These are phyloP conservation scores for Trichosporon ovoides DNA, from an alignment of 1,284 basidiomycete genomes.

Conservation along the genomic window DNA sequence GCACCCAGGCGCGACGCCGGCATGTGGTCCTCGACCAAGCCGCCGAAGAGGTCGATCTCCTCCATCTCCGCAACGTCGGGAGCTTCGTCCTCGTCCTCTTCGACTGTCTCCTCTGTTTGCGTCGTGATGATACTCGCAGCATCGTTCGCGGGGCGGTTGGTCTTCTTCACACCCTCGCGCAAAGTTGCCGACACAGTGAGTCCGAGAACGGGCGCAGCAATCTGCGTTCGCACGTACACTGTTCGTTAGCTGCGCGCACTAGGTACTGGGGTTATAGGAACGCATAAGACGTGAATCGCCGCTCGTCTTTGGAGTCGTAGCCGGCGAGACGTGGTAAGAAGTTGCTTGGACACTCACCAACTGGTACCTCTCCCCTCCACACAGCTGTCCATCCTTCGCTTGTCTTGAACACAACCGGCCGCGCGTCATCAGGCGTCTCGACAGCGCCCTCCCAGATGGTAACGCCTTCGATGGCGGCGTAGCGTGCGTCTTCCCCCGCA, in stretches of 20 bases:
- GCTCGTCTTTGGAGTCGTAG: too few species aligned
- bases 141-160: slow-evolving; percentile 18
- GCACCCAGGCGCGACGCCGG: slow-evolving; percentile 36
- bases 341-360: slow-evolving; percentile 57
- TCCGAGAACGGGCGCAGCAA: slow-evolving; percentile 67
- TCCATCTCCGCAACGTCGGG: slow-evolving; percentile 54
- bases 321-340: too few species aligned
- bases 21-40: slow-evolving; percentile 49
- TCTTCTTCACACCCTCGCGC: slow-evolving; percentile 43
- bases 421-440: slow-evolving; percentile 37
- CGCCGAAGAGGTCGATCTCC: slow-evolving; percentile 73
- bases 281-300: too few species aligned
- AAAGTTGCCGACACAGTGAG: slow-evolving; percentile 73
- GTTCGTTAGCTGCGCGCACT: not conserved
- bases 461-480: slow-evolving; percentile 69
- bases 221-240: slow-evolving; percentile 62
- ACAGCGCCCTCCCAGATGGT: slow-evolving; percentile 54
- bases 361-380: slow-evolving; percentile 65
- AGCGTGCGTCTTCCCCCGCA: slow-evolving; percentile 62
- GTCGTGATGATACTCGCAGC: slow-evolving; percentile 24
- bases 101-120: slow-evolving; percentile 17
- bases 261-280: too few species aligned
- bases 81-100: slow-evolving; percentile 24
- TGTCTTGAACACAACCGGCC: slow-evolving; percentile 54
- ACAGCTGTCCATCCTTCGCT: slow-evolving; percentile 65